Evolutionary conservation across 1,284 basidiomycete species (phyloP), one percentile per base, ranked within the genome.

Genomic region (Leccinum cinnamomeum): DNA sequence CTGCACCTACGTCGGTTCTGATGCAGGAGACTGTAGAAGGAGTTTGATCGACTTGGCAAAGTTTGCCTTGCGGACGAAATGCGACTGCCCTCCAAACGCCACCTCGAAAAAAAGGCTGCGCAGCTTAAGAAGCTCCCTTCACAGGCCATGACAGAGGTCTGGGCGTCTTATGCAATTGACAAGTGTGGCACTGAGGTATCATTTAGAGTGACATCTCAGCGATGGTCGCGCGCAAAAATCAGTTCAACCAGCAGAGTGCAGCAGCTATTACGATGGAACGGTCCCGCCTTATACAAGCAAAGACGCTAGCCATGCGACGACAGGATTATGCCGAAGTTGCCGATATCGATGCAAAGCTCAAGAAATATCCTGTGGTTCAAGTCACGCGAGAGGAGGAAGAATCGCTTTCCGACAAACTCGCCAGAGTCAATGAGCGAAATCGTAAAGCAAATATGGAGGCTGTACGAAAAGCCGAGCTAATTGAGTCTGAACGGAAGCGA

Each of bases 341-440:
- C 0, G 76, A 79, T 60, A 81, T 94, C 37, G 88, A 91, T 25
- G 76, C 70, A 8, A 81, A 91, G 72, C 80, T 94, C 16, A 82
- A 81, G n/a, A 81, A 80, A 46, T 77, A 89, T 62, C 77, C 51
- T 64, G 71, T 56, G 61, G 71, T 68, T 53, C 73, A 66, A 56
- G 63, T 30, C 61, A 61, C 65, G n/a, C 77, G 76, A 54, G 79
- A 81, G 61, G 75, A 79, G 6, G 73, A 72, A 28, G 74, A 74
- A 62, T 75, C 73, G 0, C 68, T 79, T 65, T 79, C 79, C 51
- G 86, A 88, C 63, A 78, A 85, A 67, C 82, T 96, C 35, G 85
- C 89, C 18, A 86, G 80, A 72, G 89, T 97, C 63, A 97, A 96
- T 73, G 93, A 95, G 76, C 85, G 93, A 58, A 97, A 98, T 74